Evolutionary conservation across 2,329 filamentous ascomycete genomes (phyloP).

Genomic region (Proliferodiscus dingleyae): DNA sequence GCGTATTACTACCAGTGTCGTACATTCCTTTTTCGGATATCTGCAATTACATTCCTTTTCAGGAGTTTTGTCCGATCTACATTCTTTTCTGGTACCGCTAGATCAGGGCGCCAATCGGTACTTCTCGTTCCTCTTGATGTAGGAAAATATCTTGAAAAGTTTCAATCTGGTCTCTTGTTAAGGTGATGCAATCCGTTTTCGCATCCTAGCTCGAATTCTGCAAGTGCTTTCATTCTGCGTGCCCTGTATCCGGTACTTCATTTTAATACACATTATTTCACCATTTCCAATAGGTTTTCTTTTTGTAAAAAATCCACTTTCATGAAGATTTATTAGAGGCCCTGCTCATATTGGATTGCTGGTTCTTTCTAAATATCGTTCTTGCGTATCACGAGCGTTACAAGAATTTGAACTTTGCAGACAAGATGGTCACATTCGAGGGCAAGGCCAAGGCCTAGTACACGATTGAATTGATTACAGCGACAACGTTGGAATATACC

Average conservation of each 20-base stretch:
- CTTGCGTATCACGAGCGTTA: not conserved
- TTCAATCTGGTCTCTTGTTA: not conserved
- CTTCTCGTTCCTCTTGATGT: not conserved
- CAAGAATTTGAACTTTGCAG: not conserved
- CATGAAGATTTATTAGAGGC: too few relatives aligned
- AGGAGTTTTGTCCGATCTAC: slow-evolving; percentile 9
- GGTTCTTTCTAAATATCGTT: not conserved
- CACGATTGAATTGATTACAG: not conserved
- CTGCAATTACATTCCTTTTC: slow-evolving; percentile 7
- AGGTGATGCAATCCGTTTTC: too few relatives aligned
- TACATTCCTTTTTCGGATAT: not conserved
- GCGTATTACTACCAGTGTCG: too few relatives aligned
- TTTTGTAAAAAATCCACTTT: too few relatives aligned
- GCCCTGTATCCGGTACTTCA: too few relatives aligned
- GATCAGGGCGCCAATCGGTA: not conserved
- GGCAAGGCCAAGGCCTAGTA: slow-evolving; percentile 7
- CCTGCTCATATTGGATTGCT: too few relatives aligned
- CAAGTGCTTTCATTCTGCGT: too few relatives aligned
- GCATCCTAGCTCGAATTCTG: too few relatives aligned
- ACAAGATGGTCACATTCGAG: slow-evolving; percentile 5
- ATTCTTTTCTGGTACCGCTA: slow-evolving; percentile 9
- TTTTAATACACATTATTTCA: too few relatives aligned
- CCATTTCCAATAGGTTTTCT: too few relatives aligned
- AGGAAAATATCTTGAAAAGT: not conserved
- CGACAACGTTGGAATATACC: not conserved